Evolutionary conservation across 805 yeast genomes (phyloP).

Genomic region (Osmozyma mogii): DNA sequence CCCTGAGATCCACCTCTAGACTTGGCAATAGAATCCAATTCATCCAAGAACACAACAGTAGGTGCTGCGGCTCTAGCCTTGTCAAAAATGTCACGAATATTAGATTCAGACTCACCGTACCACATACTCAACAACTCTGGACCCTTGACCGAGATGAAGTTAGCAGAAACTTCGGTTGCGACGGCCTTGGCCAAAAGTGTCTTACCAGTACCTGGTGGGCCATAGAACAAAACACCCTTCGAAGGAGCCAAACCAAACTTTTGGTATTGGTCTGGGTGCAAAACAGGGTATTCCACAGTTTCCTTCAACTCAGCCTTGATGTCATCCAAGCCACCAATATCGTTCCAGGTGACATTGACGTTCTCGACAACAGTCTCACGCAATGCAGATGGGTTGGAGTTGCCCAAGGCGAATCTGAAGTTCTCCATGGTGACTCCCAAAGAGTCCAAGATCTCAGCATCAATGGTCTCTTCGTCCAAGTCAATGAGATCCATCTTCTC

Average conservation of each 20-base stretch:
- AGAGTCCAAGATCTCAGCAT: conserved; percentile 92
- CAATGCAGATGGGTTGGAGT: conserved; percentile 96
- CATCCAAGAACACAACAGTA: conserved; percentile 96
- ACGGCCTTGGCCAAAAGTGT: conserved; percentile 97
- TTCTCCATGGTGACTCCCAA: conserved; percentile 98
- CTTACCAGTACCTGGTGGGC: conserved; percentile 99
- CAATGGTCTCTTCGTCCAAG: conserved; percentile 92
- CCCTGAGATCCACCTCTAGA: conserved; percentile 72
- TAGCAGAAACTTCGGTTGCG: conserved; percentile 98
- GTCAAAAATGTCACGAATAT: conserved; percentile 95
- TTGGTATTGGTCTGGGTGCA: conserved; percentile 97
- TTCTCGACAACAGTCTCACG: conserved; percentile 99
- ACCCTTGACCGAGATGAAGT: conserved; percentile 94
- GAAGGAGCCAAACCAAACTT: conserved; percentile 97
- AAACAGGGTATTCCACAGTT: conserved; percentile 97
- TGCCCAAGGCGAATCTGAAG: conserved; percentile 95
- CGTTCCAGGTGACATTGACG: conserved; percentile 98
- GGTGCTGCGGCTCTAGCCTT: conserved; percentile 99
- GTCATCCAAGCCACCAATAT: conserved; percentile 95
- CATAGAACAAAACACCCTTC: conserved; percentile 96
- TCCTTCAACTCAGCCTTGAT: conserved; percentile 96
- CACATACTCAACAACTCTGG: conserved; percentile 97
- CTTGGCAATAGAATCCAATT: conserved; percentile 95
- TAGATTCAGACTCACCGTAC: conserved; percentile 98
- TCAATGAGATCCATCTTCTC: conserved; percentile 99